These are phyloP conservation scores for Daldinia sp. DNA, from an alignment of 2,329 filamentous ascomycete species.

Conservation along the genomic window DNA sequence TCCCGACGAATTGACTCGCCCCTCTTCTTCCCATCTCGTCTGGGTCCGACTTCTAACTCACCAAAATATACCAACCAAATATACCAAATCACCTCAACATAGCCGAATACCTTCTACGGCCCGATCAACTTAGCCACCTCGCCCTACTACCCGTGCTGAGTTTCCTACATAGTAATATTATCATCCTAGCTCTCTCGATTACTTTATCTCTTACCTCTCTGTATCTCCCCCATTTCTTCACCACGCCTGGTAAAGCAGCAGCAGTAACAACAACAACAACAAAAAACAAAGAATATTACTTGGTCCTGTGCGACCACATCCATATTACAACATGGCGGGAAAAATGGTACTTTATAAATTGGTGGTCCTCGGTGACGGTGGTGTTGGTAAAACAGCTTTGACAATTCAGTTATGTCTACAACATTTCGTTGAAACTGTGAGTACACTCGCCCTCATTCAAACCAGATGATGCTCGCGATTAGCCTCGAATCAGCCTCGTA, in stretches of 20 bases:
- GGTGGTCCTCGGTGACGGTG: slow-evolving; percentile 94
- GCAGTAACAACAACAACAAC: neutral
- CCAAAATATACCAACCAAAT: neutral
- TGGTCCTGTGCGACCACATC: slow-evolving; percentile 48
- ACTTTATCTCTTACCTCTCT: slow-evolving; percentile 27
- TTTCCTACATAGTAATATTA: slow-evolving; percentile 1
- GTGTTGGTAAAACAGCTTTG: slow-evolving; percentile 92
- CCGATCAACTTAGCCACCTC: slow-evolving; percentile 44
- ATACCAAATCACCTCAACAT: slow-evolving; percentile 37
- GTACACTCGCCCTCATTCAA: slow-evolving; percentile 49
- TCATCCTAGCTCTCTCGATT: slow-evolving; percentile 18
- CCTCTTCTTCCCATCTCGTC: slow-evolving; percentile 19
- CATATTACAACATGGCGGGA: slow-evolving; percentile 75
- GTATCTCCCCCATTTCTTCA: slow-evolving; percentile 10
- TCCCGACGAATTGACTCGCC: slow-evolving; percentile 32
- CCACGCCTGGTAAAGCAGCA: slow-evolving; percentile 9
- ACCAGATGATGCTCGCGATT: neutral
- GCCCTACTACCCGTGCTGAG: slow-evolving; percentile 35
- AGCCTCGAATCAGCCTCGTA: neutral
- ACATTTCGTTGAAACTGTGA: slow-evolving; percentile 94
- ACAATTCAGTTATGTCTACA: slow-evolving; percentile 98
- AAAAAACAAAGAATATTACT: slow-evolving; percentile 19
- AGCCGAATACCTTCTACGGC: slow-evolving; percentile 41
- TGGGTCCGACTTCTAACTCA: slow-evolving; percentile 21
- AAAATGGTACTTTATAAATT: slow-evolving; percentile 97